Evolutionary conservation across 306 rosid species (phyloP), one percentile per base, ranked within the genome.

Genomic region (Arachis hypogaea): DNA sequence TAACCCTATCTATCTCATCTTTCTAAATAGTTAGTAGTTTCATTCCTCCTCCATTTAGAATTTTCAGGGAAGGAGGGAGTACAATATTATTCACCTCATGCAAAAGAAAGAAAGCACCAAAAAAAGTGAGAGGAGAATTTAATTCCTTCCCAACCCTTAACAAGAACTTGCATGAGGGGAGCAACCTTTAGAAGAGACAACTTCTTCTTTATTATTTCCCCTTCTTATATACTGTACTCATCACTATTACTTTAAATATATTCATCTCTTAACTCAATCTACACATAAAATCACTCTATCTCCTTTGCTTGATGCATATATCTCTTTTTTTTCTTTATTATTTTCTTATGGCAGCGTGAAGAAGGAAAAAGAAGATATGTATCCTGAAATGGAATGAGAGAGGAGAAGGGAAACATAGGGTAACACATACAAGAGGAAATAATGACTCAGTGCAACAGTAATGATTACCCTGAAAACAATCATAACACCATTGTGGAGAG

Each of bases 391-490:
- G 88, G 82, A 63, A 78, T 85, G 82, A 68, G 63, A 66, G 86
- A 29, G 63, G 8, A 36, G 61, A 66, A 79, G 38, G 38, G 38
- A 33, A 33, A 4, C 38, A 81, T 68, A 77, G 73, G 42, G 60
- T 77, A 61, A 77, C 55, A 71, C 78, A 3, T 2, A 2, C 38
- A 33, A 14, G 29, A 52, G 80, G 76, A 82, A 69, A 33, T 33
- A 33, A 90, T 88, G 93, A 86, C 91, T 74, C 87, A 80, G 82
- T 87, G 90, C 85, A 86, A 83, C 79, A 33, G 4, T 33, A 33
- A 33, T 33, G 4, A 33, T 33, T 84, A 80, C 33, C 71, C 77
- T 57, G 82, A 78, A 43, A 78, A 80, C 36, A 81, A 74, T 77
- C 75, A 76, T 46, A 71, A 64, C 76, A 66, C 68, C 59, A 73